Evolutionary conservation across 495 filamentous ascomycete species (phyloP).

Genomic region (Penicillium verhagenii): DNA sequence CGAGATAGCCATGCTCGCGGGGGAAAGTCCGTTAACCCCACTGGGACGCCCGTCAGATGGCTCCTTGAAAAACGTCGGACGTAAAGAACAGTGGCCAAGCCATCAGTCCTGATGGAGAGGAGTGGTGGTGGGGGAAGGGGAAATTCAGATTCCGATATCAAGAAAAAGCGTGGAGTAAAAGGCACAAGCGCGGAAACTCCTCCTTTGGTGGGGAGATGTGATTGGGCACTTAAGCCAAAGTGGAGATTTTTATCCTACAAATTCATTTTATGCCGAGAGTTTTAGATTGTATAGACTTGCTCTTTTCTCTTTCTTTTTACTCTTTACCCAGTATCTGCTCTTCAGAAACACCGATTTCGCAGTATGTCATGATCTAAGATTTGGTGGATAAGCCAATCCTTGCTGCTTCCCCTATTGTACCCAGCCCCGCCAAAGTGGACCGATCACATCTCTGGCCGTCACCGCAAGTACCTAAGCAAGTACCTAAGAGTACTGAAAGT

Average conservation of each 20-base stretch:
- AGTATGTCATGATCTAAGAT: not conserved
- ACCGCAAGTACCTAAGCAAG: conserved; percentile 10
- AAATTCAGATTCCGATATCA: conserved; percentile 7
- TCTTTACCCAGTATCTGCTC: too few relatives aligned
- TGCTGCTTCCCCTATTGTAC: conserved; percentile 3
- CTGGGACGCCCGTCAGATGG: conserved; percentile 49
- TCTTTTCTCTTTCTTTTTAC: not conserved
- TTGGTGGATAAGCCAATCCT: not conserved
- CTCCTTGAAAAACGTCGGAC: conserved; percentile 45
- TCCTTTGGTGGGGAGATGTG: not conserved
- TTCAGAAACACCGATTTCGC: not conserved
- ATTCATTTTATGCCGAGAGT: not conserved
- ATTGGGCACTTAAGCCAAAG: not conserved
- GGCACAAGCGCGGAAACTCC: conserved; percentile 13
- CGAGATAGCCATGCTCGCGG: conserved; percentile 47
- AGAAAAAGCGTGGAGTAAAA: conserved; percentile 19
- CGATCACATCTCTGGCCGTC: conserved; percentile 13
- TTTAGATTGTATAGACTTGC: not conserved
- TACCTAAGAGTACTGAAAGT: not conserved
- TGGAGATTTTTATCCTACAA: not conserved
- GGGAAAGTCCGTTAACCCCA: conserved; percentile 35
- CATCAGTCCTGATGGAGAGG: conserved; percentile 35
- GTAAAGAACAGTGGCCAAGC: conserved; percentile 39
- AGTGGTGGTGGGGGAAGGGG: conserved; percentile 5
- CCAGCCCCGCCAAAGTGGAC: conserved; percentile 25